Percentiles rank a stretch among this genome's conserved stretches.
Conservation (phyloP, 352 stramenopile species). For the Blastocystis sp. region DNA sequence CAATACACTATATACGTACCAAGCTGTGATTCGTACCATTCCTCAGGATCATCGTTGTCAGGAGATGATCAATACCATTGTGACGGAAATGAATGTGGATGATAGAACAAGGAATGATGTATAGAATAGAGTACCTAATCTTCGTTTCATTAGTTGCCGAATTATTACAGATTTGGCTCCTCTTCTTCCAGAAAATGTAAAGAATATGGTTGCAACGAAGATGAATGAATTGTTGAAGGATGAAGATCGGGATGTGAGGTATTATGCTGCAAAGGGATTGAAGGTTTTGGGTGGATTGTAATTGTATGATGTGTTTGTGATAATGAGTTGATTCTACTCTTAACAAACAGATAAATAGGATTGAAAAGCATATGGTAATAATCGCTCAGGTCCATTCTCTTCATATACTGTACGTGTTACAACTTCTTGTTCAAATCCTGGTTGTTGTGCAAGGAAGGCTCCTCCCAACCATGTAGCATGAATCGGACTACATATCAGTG, state of each 20-base stretch:
- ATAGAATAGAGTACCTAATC: conserved; percentile 29
- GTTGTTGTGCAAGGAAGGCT: neutral
- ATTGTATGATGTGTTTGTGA: neutral
- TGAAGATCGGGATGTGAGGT: conserved; percentile 40
- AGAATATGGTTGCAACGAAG: neutral
- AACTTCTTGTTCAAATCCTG: neutral
- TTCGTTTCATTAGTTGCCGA: conserved; percentile 52
- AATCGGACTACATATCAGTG: conserved; percentile 8
- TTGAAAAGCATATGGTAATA: conserved; percentile 2
- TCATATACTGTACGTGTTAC: conserved; percentile 35
- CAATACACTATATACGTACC: conserved; percentile 37
- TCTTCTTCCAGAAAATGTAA: conserved; percentile 34
- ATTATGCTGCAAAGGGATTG: conserved; percentile 12
- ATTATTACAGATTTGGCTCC: conserved; percentile 14
- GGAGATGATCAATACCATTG: neutral
- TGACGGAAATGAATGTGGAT: conserved; percentile 16
- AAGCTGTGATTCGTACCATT: neutral
- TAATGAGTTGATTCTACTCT: conserved; percentile 9
- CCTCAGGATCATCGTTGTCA: neutral
- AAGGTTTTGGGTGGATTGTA: neutral
- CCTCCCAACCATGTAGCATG: conserved; percentile 28
- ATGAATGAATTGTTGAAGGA: conserved; percentile 45
- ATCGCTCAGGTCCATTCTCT: conserved; percentile 9
- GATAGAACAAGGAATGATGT: neutral
- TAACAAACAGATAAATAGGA: conserved; percentile 19